Conservation (phyloP, 202 grass and related monocot genomes). For the Brachypodium distachyon region DNA sequence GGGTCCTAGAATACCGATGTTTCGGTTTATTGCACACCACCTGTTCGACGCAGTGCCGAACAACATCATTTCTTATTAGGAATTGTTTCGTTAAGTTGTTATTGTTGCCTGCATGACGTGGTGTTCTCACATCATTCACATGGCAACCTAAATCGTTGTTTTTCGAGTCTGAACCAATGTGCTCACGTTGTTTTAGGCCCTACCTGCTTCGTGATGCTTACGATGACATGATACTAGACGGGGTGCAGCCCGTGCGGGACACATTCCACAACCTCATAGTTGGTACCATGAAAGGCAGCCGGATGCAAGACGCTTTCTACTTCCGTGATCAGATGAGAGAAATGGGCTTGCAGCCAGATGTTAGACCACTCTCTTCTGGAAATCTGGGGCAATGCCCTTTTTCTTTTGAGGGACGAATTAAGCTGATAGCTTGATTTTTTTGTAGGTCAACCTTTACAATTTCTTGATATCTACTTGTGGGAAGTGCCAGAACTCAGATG, state of each 20-base stretch:
- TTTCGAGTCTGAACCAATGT: neutral
- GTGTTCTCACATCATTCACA: neutral
- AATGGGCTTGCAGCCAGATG: slow-evolving; percentile 89
- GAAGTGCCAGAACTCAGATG: slow-evolving; percentile 84
- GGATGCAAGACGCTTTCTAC: slow-evolving; percentile 88
- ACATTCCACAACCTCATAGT: slow-evolving; percentile 86
- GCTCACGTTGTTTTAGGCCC: slow-evolving; percentile 9
- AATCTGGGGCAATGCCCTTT: neutral
- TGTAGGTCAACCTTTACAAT: slow-evolving; percentile 97
- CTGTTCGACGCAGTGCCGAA: slow-evolving; percentile 44
- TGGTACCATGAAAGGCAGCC: slow-evolving; percentile 85
- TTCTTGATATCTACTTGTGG: slow-evolving; percentile 94
- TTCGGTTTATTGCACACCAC: slow-evolving; percentile 3
- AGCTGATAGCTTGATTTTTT: slow-evolving; percentile 12
- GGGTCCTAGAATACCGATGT: neutral
- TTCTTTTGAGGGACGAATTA: neutral
- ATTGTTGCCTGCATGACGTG: neutral
- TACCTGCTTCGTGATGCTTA: slow-evolving; percentile 88
- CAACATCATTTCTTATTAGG: neutral
- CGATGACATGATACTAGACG: slow-evolving; percentile 91
- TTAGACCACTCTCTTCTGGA: slow-evolving; percentile 26
- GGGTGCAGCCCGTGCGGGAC: slow-evolving; percentile 75
- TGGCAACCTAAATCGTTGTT: neutral
- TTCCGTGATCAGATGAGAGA: slow-evolving; percentile 94
- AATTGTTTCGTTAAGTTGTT: neutral